phyloP scores from a whole-genome alignment of 192 early-diverging fungal genomes.

The Coemansia sp. region DNA sequence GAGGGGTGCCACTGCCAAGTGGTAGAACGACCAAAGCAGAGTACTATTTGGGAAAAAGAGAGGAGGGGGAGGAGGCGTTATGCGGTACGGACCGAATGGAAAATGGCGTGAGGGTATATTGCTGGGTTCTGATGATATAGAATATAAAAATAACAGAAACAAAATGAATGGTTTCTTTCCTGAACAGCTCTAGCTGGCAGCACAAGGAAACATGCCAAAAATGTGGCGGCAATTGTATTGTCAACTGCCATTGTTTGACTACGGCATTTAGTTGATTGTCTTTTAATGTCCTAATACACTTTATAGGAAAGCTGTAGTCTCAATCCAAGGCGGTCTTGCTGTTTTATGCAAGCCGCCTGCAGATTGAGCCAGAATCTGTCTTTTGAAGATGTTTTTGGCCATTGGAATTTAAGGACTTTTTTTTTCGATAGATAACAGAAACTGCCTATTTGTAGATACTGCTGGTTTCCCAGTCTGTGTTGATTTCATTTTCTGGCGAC shows the following conservation, averaged over 20 bases:
- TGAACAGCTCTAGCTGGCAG: neutral
- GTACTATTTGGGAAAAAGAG: too few species aligned
- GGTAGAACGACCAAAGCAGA: neutral
- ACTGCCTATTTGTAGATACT: constrained; percentile 40
- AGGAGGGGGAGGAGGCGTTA: neutral
- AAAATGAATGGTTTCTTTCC: neutral
- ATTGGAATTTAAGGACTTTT: too few species aligned
- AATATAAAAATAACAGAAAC: neutral
- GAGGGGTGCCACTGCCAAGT: neutral
- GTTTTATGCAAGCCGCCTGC: constrained; percentile 3
- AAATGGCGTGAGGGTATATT: neutral
- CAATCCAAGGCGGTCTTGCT: neutral
- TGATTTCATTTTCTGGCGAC: constrained; percentile 46
- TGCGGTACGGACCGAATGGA: neutral
- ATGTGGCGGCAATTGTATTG: constrained; percentile 2
- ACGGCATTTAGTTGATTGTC: too few species aligned
- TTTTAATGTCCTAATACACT: too few species aligned
- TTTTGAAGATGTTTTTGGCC: neutral
- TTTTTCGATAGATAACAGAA: neutral
- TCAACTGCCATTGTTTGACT: neutral
- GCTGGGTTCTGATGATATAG: too few species aligned
- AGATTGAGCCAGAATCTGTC: too few species aligned
- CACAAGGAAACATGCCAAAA: neutral
- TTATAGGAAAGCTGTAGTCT: too few species aligned
- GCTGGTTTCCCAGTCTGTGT: constrained; percentile 49